Percentiles rank a stretch among this genome's conserved stretches.
Evolutionary conservation across 2,329 filamentous ascomycete genomes (phyloP).

Genomic region (Trichoderma sp.): DNA sequence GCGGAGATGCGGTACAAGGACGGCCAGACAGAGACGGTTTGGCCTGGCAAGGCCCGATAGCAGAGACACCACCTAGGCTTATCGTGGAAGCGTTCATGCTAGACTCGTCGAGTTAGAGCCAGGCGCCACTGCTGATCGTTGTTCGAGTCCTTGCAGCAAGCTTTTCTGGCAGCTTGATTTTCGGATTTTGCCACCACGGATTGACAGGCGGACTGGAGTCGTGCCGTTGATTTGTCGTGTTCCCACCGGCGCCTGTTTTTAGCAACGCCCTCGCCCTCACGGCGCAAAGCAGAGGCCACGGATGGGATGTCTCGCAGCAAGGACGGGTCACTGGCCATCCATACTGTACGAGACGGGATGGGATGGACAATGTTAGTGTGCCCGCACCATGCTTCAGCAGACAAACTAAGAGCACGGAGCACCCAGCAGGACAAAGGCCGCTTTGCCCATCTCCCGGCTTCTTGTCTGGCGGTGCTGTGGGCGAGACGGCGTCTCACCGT

Average conservation of each 20-base stretch:
- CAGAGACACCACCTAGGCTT: not conserved
- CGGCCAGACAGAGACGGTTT: not conserved
- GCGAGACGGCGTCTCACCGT: not conserved
- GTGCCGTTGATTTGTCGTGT: not conserved
- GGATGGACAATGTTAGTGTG: not conserved
- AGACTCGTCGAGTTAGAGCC: not conserved
- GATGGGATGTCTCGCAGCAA: conserved; percentile 9
- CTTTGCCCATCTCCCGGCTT: not conserved
- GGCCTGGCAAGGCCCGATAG: not conserved
- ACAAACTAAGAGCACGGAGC: not conserved
- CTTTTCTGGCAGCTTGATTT: not conserved
- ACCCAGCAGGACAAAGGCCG: not conserved
- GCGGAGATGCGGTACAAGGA: not conserved
- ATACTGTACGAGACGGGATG: not conserved
- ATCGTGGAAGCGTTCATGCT: conserved; percentile 6
- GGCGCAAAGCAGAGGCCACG: not conserved
- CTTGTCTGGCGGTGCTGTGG: not conserved
- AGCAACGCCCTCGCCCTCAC: not conserved
- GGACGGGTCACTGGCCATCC: conserved; percentile 8
- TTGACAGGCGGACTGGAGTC: conserved; percentile 1
- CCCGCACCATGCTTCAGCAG: conserved; percentile 3
- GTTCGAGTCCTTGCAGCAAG: not conserved
- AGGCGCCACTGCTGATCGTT: conserved; percentile 14
- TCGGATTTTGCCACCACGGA: conserved; percentile 5
- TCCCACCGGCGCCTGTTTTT: not conserved